Evolutionary conservation across 2,329 filamentous ascomycete genomes (phyloP), one percentile per base, ranked within the genome.

Genomic region (Nectriaceae sp.): DNA sequence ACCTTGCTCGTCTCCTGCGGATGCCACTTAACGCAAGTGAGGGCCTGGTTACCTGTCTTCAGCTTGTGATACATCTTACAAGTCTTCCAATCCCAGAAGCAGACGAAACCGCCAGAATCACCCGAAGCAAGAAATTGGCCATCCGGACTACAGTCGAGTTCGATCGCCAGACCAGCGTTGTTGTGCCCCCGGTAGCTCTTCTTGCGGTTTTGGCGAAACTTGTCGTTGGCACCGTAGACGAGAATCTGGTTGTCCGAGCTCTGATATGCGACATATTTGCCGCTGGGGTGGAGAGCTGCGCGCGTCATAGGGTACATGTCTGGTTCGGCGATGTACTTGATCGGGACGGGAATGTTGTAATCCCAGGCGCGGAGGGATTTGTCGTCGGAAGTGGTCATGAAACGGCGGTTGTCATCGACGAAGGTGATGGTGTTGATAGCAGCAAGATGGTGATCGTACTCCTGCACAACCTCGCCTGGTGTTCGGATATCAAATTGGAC

Each of bases 81-180:
- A 33, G 91, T 97, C 82, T 99, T 99, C 90, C 92, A 99, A 71
- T 97, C 94, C 90, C 92, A 99, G 74, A 97, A 97, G 71, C 89
- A 96, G 40, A 96, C 84, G 63, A 83, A 97, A 29, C 95, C 94
- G 15, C 83, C 90, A 43, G 84, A 89, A 69, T 99, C 94, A 53
- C 94, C 94, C 16, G 83, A 89, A 18, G 85, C 87, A 46, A 99
- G 77, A 68, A 97, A 96, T 65, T 96, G 90, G 0, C 94, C 94
- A 67, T 97, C 94, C 1, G 92, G 90, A 62, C 85, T 90, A 65
- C 95, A 88, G 44, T 88, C 85, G 42, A 99, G 79, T 63, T 96
- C 94, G 54, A 97, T 90, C 3, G 88, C 92, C 63, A 95, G 92
- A 3, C 95, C 94, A 2, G 92, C 91, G 54, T 93, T 96, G 68